Conservation (phyloP, 805 yeast species). For the Kazachstania bromeliacearum region DNA sequence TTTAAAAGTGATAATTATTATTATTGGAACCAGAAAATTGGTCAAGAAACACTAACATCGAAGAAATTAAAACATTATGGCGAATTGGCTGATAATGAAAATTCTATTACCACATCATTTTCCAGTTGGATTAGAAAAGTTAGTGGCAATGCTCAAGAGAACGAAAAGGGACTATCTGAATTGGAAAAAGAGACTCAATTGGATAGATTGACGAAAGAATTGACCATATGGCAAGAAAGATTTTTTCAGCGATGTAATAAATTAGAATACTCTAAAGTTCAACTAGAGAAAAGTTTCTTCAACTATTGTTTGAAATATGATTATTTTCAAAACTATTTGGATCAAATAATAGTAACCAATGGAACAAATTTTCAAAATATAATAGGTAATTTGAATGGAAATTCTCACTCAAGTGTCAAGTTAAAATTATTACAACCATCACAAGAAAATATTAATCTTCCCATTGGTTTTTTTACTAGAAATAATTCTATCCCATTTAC, state of each 20-base stretch:
- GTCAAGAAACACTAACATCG: slow-evolving; percentile 5
- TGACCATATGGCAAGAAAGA: slow-evolving; percentile 7
- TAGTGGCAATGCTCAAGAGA: slow-evolving; percentile 3
- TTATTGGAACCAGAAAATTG: slow-evolving; percentile 10
- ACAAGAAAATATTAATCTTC: neutral
- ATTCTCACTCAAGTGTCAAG: neutral
- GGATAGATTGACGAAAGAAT: slow-evolving; percentile 7
- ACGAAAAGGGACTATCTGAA: too few relatives aligned
- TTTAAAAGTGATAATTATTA: slow-evolving; percentile 9
- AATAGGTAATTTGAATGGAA: neutral
- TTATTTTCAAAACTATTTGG: neutral
- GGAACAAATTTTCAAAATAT: neutral
- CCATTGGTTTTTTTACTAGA: slow-evolving; percentile 9
- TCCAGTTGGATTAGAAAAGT: slow-evolving; percentile 8
- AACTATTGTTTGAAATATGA: slow-evolving; percentile 1
- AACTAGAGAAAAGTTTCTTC: slow-evolving; percentile 11
- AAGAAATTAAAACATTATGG: slow-evolving; percentile 12
- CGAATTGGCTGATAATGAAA: slow-evolving; percentile 11
- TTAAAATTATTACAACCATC: neutral
- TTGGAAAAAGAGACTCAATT: too few relatives aligned
- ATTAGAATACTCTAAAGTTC: slow-evolving; percentile 12
- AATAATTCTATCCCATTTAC: slow-evolving; percentile 8
- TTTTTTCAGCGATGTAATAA: slow-evolving; percentile 7
- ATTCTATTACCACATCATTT: slow-evolving; percentile 1
- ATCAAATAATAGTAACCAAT: neutral